Evolutionary conservation across 2,329 filamentous ascomycete genomes (phyloP), one percentile per base, ranked within the genome.

Genomic region (Talaromyces pinophilus): DNA sequence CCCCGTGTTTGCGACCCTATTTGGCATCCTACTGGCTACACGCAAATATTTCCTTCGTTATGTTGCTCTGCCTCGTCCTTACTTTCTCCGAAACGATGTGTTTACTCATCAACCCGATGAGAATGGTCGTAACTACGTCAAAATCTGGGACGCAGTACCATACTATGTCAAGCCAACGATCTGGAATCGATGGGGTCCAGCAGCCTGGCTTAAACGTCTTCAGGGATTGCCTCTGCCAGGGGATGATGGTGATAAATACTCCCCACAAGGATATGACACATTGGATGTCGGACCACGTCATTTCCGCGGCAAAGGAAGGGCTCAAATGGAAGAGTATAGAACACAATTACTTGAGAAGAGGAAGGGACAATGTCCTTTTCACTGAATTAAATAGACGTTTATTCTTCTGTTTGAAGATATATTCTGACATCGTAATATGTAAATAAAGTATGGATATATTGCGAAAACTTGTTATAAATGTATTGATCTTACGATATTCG

Each of bases 121-220:
- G 35, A 84, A 85, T 0, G 85, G 85, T 0, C 83, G 84, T 4
- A 82, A 87, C 69, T 80, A 83, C 63, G 74, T 78, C 71, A 75
- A 79, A 0, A 70, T 81, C 46, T 91, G 87, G 77, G 82, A 88
- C 25, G 84, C 86, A 17, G 84, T 87, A 54, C 90, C 90, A 2
- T 91, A 86, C 77, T 92, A 91, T 76, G 81, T 86, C 25, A 82
- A 84, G 68, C 82, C 82, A 33, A 89, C 85, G 0, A 75, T 85
- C 40, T 86, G 83, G 85, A 86, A 83, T 71, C 85, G 86, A 66
- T 92, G 85, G 87, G 86, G 86, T 1, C 88, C 83, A 0, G 74
- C 75, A 67, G 87, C 83, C 0, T 83, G 83, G 82, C 65, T 85
- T 13, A 82, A 78, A 30, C 76, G 83, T 72, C 61, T 79, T 5